Evolutionary conservation across 345 rosid species (phyloP).

Genomic region (Reutealis trisperma): DNA sequence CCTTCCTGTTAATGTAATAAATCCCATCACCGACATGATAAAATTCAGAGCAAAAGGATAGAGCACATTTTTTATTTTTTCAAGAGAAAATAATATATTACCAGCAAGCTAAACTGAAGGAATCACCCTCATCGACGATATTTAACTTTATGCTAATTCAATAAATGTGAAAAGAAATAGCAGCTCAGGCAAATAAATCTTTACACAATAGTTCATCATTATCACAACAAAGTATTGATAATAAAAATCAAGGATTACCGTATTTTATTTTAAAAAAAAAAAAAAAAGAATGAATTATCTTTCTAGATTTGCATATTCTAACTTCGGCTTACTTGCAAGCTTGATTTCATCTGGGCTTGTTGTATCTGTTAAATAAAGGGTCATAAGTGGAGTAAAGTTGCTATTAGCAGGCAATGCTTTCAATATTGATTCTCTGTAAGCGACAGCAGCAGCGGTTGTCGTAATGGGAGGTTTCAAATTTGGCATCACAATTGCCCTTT

Average conservation of each 20-base stretch:
- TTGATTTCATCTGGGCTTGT: conserved; percentile 83
- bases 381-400: conserved; percentile 85
- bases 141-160: background rate
- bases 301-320: background rate
- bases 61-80: background rate
- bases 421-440: conserved; percentile 63
- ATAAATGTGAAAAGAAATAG: background rate
- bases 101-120: background rate
- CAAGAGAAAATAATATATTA: background rate
- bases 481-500: conserved; percentile 92
- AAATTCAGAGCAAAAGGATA: background rate
- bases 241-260: background rate
- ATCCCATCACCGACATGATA: background rate
- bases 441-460: conserved; percentile 68
- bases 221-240: background rate
- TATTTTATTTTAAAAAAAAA: background rate
- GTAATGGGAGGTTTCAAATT: conserved; percentile 89
- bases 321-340: conserved; percentile 66
- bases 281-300: background rate
- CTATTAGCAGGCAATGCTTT: conserved; percentile 55
- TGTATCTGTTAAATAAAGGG: conserved; percentile 89
- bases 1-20: conserved; percentile 47
- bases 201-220: too few relatives aligned
- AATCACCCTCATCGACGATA: background rate
- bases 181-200: background rate